Evolutionary conservation across 2,329 filamentous ascomycete genomes (phyloP).

Genomic region (Neurospora sp.): DNA sequence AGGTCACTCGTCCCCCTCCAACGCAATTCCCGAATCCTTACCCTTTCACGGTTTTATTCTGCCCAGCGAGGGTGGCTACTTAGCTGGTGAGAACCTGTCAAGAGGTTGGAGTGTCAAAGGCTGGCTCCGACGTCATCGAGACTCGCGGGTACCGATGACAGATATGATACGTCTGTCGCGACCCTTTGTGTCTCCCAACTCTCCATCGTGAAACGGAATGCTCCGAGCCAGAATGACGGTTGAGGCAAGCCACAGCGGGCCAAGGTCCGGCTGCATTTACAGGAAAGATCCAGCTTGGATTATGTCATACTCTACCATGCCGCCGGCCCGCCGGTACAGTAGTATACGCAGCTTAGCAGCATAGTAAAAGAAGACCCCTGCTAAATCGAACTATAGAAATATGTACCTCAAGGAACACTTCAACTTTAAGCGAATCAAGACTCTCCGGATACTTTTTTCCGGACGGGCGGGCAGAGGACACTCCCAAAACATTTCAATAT

Average conservation of each 20-base stretch:
- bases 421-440: background rate
- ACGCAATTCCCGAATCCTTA: background rate
- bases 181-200: background rate
- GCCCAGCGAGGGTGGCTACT: background rate
- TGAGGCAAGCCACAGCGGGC: background rate
- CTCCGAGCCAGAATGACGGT: background rate
- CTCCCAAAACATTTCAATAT: background rate
- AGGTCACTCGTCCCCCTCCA: background rate
- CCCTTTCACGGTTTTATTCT: background rate
- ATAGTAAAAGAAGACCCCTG: background rate
- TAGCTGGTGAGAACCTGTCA: background rate
- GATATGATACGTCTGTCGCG: background rate
- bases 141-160: background rate
- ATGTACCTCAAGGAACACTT: background rate
- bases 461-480: background rate
- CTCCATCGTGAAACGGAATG: background rate
- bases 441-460: background rate
- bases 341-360: background rate
- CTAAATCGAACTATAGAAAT: background rate
- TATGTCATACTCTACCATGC: background rate
- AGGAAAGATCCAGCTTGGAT: background rate
- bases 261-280: background rate
- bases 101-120: background rate
- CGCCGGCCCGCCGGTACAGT: background rate
- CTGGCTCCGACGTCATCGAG: background rate